These are phyloP conservation scores for Chaetomium sp. DNA, from an alignment of 2,329 filamentous ascomycete species.

Conservation along the genomic window DNA sequence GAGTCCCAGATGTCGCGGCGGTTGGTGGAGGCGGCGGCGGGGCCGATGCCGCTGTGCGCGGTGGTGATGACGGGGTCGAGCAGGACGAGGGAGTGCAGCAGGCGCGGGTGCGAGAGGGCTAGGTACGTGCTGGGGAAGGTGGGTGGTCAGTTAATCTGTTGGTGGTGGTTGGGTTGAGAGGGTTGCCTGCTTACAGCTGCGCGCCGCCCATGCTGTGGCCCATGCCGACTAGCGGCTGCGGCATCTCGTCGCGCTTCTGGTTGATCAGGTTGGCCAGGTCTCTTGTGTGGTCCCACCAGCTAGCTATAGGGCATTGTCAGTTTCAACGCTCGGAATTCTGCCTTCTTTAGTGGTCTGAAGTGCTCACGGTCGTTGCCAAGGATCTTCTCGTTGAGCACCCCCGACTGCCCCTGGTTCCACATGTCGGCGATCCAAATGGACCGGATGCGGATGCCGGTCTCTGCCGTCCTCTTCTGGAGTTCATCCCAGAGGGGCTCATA, in stretches of 20 bases:
- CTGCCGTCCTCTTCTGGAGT: conserved; percentile 60
- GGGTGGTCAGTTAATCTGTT: background rate
- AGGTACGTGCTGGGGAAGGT: conserved; percentile 42
- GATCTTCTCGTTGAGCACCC: conserved; percentile 71
- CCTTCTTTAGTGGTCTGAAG: background rate
- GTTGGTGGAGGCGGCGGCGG: conserved; percentile 62
- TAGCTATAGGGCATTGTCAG: conserved; percentile 52
- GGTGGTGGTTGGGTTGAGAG: background rate
- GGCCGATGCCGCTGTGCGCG: conserved; percentile 44
- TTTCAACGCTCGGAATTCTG: background rate
- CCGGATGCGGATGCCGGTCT: conserved; percentile 68
- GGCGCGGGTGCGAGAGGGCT: conserved; percentile 75
- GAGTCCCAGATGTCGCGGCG: conserved; percentile 85
- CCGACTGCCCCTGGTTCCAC: conserved; percentile 80
- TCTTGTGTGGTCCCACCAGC: conserved; percentile 82
- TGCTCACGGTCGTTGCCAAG: conserved; percentile 72
- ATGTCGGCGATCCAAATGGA: conserved; percentile 89
- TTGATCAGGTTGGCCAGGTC: conserved; percentile 88
- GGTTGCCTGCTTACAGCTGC: conserved; percentile 16
- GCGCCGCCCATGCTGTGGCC: conserved; percentile 83
- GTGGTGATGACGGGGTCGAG: conserved; percentile 78
- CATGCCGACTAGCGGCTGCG: conserved; percentile 78
- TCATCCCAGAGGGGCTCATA: conserved; percentile 94
- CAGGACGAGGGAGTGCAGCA: conserved; percentile 73
- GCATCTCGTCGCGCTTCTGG: conserved; percentile 75